phyloP scores from a whole-genome alignment of 23 red algal species.

The Agarophyton chilense region DNA sequence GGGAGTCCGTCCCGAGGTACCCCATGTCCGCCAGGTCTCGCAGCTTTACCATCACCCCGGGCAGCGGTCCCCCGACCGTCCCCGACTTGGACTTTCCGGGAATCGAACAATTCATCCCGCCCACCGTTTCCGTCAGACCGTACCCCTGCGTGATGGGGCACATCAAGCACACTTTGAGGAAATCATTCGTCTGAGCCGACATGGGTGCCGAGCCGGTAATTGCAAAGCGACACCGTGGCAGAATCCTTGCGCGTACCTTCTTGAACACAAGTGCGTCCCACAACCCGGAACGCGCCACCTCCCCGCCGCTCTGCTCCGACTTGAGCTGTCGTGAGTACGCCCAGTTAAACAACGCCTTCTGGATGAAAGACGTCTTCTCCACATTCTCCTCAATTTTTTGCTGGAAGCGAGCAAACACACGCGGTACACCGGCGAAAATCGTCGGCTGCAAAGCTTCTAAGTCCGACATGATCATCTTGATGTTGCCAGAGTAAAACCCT shows the following conservation, averaged over 20 bases:
- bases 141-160: constrained; percentile 91
- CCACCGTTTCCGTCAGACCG: constrained; percentile 94
- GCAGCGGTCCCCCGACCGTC: constrained; percentile 77
- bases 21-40: constrained; percentile 95
- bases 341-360: constrained; percentile 74
- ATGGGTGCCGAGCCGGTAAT: constrained; percentile 93
- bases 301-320: constrained; percentile 56
- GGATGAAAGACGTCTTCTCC: constrained; percentile 50
- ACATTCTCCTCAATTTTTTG: constrained; percentile 73
- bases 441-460: constrained; percentile 84
- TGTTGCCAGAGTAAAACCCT: constrained; percentile 89
- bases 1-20: constrained; percentile 76
- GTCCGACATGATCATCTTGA: constrained; percentile 79
- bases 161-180: constrained; percentile 89
- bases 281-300: constrained; percentile 55
- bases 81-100: constrained; percentile 65
- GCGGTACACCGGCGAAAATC: constrained; percentile 89
- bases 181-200: constrained; percentile 79
- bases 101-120: constrained; percentile 72
- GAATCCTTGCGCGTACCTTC: constrained; percentile 67
- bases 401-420: constrained; percentile 91
- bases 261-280: constrained; percentile 89
- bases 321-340: constrained; percentile 72
- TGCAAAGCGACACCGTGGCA: constrained; percentile 72
- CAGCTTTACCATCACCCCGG: constrained; percentile 83